A percentile compares a stretch with the other conserved stretches of the same genome.
Conservation (phyloP, 208 protist species). For the Herpetomonas samuelpessoai region DNA sequence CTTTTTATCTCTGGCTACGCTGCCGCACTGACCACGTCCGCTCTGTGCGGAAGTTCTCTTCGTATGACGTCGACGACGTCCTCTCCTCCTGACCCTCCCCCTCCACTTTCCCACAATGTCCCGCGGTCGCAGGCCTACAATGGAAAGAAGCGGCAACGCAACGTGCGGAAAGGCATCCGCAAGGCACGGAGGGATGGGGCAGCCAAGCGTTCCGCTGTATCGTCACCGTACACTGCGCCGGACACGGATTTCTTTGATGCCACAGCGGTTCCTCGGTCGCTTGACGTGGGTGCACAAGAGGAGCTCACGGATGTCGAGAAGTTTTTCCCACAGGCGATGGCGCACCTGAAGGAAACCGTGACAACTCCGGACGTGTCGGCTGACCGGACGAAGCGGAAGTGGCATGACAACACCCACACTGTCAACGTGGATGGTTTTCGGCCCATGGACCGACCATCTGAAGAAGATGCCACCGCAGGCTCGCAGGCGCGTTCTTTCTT, state of each 20-base stretch:
- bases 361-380: slow-evolving; percentile 22
- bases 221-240: background rate
- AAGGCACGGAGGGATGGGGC: no score
- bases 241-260: background rate
- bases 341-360: slow-evolving; percentile 51
- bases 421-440: slow-evolving; percentile 54
- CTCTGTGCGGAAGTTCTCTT: no score
- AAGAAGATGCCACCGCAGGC: slow-evolving; percentile 12
- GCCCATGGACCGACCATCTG: slow-evolving; percentile 9
- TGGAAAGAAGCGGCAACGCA: no score
- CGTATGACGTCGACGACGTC: no score
- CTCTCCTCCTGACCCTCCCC: no score
- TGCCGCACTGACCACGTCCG: no score
- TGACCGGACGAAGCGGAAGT: slow-evolving; percentile 28
- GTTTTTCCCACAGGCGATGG: slow-evolving; percentile 64
- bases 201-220: no score
- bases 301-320: slow-evolving; percentile 59
- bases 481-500: slow-evolving; percentile 55
- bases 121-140: no score
- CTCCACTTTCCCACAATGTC: no score
- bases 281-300: slow-evolving; percentile 46
- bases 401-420: slow-evolving; percentile 52
- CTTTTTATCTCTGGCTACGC: no score
- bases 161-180: no score
- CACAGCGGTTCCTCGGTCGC: slow-evolving; percentile 25